These are phyloP conservation scores for Ceratocystis alfenasii DNA, from an alignment of 2,329 filamentous ascomycete species.

Conservation along the genomic window DNA sequence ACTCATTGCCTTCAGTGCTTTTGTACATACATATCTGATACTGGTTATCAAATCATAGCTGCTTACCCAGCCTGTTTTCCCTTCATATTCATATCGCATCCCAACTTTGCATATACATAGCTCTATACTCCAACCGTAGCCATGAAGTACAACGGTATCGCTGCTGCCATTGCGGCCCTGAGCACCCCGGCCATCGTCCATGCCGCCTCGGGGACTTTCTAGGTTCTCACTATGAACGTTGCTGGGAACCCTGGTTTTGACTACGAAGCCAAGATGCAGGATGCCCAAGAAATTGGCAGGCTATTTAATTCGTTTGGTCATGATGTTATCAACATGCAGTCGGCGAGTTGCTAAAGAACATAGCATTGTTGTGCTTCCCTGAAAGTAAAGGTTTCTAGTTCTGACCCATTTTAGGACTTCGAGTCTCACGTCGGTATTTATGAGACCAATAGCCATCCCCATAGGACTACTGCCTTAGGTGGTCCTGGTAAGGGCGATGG, in stretches of 20 bases:
- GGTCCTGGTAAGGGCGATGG: constrained; percentile 51
- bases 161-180: constrained; percentile 15
- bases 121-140: neutral
- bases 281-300: constrained; percentile 44
- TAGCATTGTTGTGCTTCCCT: neutral
- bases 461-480: constrained; percentile 52
- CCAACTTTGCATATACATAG: neutral
- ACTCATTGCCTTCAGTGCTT: no score
- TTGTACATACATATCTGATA: neutral
- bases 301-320: constrained; percentile 45
- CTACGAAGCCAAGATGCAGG: constrained; percentile 48
- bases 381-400: neutral
- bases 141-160: constrained; percentile 20
- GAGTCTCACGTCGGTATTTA: constrained; percentile 56
- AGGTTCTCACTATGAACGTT: constrained; percentile 45
- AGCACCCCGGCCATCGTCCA: constrained; percentile 15
- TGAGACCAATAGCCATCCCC: constrained; percentile 44
- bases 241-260: constrained; percentile 46
- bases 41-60: no score
- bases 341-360: constrained; percentile 31
- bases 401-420: constrained; percentile 40
- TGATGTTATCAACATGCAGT: constrained; percentile 54
- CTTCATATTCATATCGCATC: neutral
- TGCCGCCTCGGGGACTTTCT: constrained; percentile 33
- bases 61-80: no score